Conservation (phyloP, 2,329 filamentous ascomycete species). For the Pseudogymnoascus sp. region DNA sequence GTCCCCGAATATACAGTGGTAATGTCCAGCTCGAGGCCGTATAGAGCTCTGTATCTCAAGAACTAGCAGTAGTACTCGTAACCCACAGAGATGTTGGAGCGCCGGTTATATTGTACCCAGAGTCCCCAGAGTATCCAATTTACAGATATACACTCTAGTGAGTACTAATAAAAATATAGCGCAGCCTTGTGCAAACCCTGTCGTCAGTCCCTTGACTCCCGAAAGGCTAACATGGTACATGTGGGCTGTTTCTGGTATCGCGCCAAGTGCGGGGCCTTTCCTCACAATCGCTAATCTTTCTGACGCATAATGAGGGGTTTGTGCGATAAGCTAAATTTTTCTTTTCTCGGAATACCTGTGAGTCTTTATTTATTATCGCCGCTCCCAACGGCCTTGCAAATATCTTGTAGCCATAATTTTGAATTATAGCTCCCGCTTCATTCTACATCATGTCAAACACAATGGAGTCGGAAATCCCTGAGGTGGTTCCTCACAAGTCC, state of each 20-base stretch:
- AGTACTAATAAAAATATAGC: slow-evolving; percentile 4
- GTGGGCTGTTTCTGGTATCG: slow-evolving; percentile 8
- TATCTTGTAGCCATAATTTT: slow-evolving; percentile 42
- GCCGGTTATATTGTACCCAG: not conserved
- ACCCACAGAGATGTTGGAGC: not conserved
- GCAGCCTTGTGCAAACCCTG: slow-evolving; percentile 7
- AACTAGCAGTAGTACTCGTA: not conserved
- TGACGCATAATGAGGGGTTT: slow-evolving; percentile 9
- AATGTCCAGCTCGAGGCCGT: not conserved
- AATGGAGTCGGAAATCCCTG: slow-evolving; percentile 5
- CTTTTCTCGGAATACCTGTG: slow-evolving; percentile 4
- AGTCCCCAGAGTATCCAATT: not conserved
- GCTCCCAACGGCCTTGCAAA: not conserved
- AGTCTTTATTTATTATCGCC: slow-evolving; percentile 6
- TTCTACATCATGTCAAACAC: slow-evolving; percentile 3
- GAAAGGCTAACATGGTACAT: slow-evolving; percentile 5
- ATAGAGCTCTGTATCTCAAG: not conserved
- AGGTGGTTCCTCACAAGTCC: slow-evolving; percentile 31
- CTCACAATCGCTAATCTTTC: slow-evolving; percentile 9
- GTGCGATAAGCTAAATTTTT: slow-evolving; percentile 8
- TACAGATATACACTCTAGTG: not conserved
- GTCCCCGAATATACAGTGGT: not conserved
- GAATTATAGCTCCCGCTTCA: not conserved
- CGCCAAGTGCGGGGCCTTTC: slow-evolving; percentile 2
- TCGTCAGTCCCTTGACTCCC: not conserved